Conservation (phyloP, 106 monocot genomes). For the Dendrobium officinale region DNA sequence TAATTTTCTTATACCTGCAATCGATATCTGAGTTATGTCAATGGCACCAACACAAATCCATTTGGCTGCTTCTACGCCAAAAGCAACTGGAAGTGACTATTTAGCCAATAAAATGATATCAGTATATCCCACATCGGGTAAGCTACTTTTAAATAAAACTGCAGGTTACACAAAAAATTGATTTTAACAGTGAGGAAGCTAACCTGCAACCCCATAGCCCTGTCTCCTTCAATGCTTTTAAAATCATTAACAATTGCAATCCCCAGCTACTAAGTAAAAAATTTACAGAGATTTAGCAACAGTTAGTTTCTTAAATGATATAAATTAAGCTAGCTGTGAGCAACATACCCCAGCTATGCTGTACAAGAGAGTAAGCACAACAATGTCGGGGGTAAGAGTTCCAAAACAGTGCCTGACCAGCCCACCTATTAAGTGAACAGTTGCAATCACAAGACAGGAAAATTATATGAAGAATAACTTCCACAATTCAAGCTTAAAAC, state of each 20-base stretch:
- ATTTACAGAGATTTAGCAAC: background rate
- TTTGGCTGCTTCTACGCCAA: constrained; percentile 83
- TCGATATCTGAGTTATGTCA: constrained; percentile 87
- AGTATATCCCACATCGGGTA: background rate
- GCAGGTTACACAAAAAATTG: background rate
- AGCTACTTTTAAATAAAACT: background rate
- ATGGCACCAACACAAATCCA: constrained; percentile 98
- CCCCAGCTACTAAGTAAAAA: constrained; percentile 56
- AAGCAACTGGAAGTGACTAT: constrained; percentile 94
- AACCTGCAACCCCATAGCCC: constrained; percentile 79
- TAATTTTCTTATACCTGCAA: constrained; percentile 55
- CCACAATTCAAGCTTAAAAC: background rate
- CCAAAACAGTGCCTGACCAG: constrained; percentile 95
- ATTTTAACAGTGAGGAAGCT: background rate
- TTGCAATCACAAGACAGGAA: background rate
- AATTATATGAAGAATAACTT: background rate
- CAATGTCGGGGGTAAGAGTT: constrained; percentile 78
- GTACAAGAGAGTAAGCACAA: constrained; percentile 85
- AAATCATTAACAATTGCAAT: constrained; percentile 96
- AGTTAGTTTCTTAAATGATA: background rate
- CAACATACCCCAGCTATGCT: constrained; percentile 89
- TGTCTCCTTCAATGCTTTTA: constrained; percentile 96
- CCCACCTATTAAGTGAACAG: constrained; percentile 61
- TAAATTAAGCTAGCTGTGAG: background rate
- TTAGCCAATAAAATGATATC: constrained; percentile 4